Evolutionary conservation across 139 green algal genomes (phyloP), one percentile per base, ranked within the genome.

Genomic region (Parachlorella kessleri): DNA sequence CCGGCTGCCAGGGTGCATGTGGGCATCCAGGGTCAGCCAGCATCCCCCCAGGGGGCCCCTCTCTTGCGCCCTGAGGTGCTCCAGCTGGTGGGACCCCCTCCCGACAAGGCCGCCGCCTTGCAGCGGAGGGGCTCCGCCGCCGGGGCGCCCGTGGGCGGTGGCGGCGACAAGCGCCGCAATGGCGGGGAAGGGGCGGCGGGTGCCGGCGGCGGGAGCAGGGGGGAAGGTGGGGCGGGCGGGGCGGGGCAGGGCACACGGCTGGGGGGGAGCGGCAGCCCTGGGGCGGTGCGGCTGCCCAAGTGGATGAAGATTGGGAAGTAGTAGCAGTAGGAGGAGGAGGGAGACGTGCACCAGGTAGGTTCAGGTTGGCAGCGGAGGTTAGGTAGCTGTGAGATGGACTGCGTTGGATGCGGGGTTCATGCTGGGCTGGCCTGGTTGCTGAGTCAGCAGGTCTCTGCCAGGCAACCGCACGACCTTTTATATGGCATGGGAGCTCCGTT

Each of bases 1-100:
- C 84, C 84, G 3, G 84, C 81, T 23, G 84, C 81, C 35, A 84
- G 81, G 64, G 70, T 87, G 35, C 66, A 85, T 37, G 42, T 86
- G 48, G 80, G 80, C 3, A 10, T 53, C 48, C 48, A 59, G 48
- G 48, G 48, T 18, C 48, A 59, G n/a, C 48, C 14, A 59, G 37
- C 66, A 81, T 10, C 40, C 42, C 35, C 23, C 18, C 66, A 69
- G 35, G 39, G 63, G 41, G 5, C 35, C 63, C 48, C 24, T 9
- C 66, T 21, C 18, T 26, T 88, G 37, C 70, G 71, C 66, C 59
- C 72, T 8, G 76, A 86, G 8, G 70, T 86, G 32, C 10, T 73
- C 8, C 67, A 76, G 1, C 37, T 84, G 37, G 53, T 73, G 7
- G 79, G 55, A 28, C 33, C 42, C 32, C 79, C 83, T 4, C 83